These are phyloP conservation scores for Kockovaella imperatae DNA, from an alignment of 768 basidiomycete species.

Conservation along the genomic window DNA sequence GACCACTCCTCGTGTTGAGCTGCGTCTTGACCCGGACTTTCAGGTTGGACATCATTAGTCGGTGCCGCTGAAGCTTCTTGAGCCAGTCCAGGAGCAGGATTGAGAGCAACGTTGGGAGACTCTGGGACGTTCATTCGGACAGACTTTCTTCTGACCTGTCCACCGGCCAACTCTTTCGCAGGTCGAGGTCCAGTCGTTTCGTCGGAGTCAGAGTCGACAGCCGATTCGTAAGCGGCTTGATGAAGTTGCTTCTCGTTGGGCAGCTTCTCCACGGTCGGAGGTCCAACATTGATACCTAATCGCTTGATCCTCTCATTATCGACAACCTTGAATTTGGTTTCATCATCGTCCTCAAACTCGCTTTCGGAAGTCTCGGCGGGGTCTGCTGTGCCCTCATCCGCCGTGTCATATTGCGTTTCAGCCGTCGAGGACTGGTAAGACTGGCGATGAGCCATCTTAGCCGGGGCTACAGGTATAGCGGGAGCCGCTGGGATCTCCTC, in stretches of 20 bases:
- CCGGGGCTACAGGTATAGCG: slow-evolving; percentile 5
- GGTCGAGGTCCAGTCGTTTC: not conserved
- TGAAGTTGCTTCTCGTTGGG: not conserved
- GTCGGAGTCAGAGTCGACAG: not conserved
- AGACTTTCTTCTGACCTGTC: slow-evolving; percentile 29
- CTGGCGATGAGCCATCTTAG: slow-evolving; percentile 6
- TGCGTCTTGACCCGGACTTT: not conserved
- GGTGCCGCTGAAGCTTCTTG: slow-evolving; percentile 6
- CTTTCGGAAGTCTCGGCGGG: slow-evolving; percentile 5
- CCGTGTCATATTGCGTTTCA: slow-evolving; percentile 40
- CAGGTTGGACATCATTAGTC: not conserved
- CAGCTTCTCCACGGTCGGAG: slow-evolving; percentile 8
- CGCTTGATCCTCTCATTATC: slow-evolving; percentile 32
- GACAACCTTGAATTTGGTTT: slow-evolving; percentile 29
- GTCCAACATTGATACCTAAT: slow-evolving; percentile 18
- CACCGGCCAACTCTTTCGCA: slow-evolving; percentile 2
- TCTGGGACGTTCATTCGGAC: slow-evolving; percentile 41
- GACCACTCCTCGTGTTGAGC: slow-evolving; percentile 17
- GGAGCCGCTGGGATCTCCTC: slow-evolving; percentile 11
- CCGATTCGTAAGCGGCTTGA: slow-evolving; percentile 5
- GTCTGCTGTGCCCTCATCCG: slow-evolving; percentile 13
- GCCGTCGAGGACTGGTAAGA: slow-evolving; percentile 26
- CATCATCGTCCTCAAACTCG: slow-evolving; percentile 22
- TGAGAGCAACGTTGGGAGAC: slow-evolving; percentile 18
- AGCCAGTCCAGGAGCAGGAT: slow-evolving; percentile 9